phyloP scores from a whole-genome alignment of 2,329 filamentous ascomycete species.

The Calonectria ilicicola region DNA sequence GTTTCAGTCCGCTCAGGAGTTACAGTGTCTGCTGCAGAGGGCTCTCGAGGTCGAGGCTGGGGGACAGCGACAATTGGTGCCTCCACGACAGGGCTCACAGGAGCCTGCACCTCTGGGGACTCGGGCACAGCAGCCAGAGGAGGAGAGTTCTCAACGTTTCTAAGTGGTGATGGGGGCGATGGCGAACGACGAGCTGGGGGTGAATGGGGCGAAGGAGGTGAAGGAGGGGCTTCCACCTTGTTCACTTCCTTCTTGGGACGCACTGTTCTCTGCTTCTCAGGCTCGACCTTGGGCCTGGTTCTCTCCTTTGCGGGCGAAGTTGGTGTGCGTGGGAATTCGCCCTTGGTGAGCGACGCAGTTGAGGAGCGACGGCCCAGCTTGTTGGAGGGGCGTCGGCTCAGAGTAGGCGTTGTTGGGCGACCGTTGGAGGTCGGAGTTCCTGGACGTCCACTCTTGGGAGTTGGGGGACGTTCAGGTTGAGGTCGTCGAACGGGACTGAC shows the following conservation, averaged over 20 bases:
- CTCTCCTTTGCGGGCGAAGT: slow-evolving; percentile 10
- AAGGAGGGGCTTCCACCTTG: background rate
- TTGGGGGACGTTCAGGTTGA: slow-evolving; percentile 26
- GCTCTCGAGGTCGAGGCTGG: slow-evolving; percentile 29
- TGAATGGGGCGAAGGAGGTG: background rate
- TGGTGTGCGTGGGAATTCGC: slow-evolving; percentile 24
- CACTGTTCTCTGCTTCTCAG: slow-evolving; percentile 15
- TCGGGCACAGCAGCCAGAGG: slow-evolving; percentile 33
- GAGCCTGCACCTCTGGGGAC: background rate
- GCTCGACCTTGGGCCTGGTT: slow-evolving; percentile 5
- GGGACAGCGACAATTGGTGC: slow-evolving; percentile 23
- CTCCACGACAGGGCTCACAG: slow-evolving; percentile 12
- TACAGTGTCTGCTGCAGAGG: slow-evolving; percentile 21
- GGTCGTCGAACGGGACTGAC: slow-evolving; percentile 34
- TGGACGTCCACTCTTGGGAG: slow-evolving; percentile 31
- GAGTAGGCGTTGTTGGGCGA: slow-evolving; percentile 35
- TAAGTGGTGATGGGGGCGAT: background rate
- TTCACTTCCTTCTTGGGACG: background rate
- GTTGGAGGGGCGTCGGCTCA: slow-evolving; percentile 30
- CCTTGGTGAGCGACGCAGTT: slow-evolving; percentile 28
- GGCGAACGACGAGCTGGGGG: background rate
- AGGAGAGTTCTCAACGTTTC: background rate
- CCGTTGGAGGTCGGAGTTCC: slow-evolving; percentile 29
- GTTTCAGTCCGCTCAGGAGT: background rate
- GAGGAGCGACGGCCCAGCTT: slow-evolving; percentile 27